A percentile compares a stretch with the other conserved stretches of the same genome.
phyloP scores from a whole-genome alignment of 192 early-diverging fungal genomes.

The Irineochytrium annulatum region DNA sequence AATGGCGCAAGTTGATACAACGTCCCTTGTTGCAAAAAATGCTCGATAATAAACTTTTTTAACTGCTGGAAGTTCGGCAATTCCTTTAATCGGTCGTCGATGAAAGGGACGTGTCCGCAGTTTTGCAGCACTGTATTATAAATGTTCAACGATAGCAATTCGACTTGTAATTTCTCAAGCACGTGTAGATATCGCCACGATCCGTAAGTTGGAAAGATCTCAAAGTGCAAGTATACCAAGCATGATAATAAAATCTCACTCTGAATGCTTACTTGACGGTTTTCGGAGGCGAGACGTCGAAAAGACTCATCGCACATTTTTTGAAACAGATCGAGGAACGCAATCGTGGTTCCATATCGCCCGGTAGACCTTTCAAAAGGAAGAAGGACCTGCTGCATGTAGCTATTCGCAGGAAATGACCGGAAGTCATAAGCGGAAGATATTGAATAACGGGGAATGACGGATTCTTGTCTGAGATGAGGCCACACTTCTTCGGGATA shows the following conservation, averaged over 20 bases:
- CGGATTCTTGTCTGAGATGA: conserved; percentile 28
- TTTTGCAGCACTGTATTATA: conserved; percentile 35
- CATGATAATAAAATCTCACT: conserved; percentile 34
- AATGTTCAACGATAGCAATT: conserved; percentile 24
- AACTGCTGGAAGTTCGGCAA: neutral
- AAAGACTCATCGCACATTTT: conserved; percentile 20
- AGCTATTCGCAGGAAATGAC: conserved; percentile 14
- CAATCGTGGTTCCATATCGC: conserved; percentile 35
- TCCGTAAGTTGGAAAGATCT: conserved; percentile 40
- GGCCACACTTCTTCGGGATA: conserved; percentile 33
- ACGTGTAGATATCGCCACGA: conserved; percentile 41
- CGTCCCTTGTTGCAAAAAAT: conserved; percentile 32
- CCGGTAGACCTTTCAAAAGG: conserved; percentile 37
- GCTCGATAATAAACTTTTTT: conserved; percentile 11
- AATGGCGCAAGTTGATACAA: conserved; percentile 34
- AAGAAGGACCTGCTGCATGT: conserved; percentile 41
- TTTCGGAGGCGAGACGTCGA: neutral
- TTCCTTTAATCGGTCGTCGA: neutral
- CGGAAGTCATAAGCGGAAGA: neutral
- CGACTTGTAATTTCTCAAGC: conserved; percentile 38
- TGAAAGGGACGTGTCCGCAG: neutral
- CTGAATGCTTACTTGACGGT: conserved; percentile 10
- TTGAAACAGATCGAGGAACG: conserved; percentile 41
- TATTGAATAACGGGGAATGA: conserved; percentile 29
- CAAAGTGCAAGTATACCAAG: conserved; percentile 35